These are phyloP conservation scores for Myrica gale DNA, from an alignment of 306 rosid genomes.

Conservation along the genomic window DNA sequence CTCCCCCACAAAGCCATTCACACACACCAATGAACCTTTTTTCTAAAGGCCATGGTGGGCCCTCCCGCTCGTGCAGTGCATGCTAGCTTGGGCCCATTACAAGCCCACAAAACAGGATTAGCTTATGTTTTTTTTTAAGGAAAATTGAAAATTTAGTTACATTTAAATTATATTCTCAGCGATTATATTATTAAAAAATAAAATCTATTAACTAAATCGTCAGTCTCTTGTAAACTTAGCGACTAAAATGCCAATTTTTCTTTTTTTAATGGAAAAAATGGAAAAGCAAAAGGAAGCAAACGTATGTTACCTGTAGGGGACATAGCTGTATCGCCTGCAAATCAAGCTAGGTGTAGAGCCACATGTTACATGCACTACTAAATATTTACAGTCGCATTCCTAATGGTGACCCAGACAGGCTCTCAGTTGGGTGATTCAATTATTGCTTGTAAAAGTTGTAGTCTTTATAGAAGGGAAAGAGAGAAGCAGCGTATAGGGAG, in stretches of 20 bases:
- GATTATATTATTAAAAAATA: no score
- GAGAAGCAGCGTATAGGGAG: constrained; percentile 26
- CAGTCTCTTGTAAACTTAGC: no score
- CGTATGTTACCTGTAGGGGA: neutral
- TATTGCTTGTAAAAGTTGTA: constrained; percentile 30
- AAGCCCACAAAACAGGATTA: constrained; percentile 19
- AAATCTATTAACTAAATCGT: no score
- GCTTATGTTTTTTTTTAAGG: neutral
- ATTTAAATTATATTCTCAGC: no score
- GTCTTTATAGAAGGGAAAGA: constrained; percentile 24
- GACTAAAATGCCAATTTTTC: no score
- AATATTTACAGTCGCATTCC: constrained; percentile 15
- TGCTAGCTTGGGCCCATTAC: constrained; percentile 55
- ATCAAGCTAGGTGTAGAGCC: constrained; percentile 15
- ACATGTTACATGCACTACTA: constrained; percentile 9
- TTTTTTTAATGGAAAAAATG: constrained; percentile 1
- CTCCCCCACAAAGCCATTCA: constrained; percentile 44
- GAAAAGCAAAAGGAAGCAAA: neutral
- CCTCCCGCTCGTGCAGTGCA: constrained; percentile 80
- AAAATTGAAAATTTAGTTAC: no score
- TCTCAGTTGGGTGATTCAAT: constrained; percentile 44
- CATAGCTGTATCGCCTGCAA: constrained; percentile 21
- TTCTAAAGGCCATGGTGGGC: constrained; percentile 33
- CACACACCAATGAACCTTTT: constrained; percentile 10
- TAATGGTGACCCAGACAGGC: constrained; percentile 41